phyloP scores from a whole-genome alignment of 2,329 filamentous ascomycete species.

The Pezicula neosporulosa region DNA sequence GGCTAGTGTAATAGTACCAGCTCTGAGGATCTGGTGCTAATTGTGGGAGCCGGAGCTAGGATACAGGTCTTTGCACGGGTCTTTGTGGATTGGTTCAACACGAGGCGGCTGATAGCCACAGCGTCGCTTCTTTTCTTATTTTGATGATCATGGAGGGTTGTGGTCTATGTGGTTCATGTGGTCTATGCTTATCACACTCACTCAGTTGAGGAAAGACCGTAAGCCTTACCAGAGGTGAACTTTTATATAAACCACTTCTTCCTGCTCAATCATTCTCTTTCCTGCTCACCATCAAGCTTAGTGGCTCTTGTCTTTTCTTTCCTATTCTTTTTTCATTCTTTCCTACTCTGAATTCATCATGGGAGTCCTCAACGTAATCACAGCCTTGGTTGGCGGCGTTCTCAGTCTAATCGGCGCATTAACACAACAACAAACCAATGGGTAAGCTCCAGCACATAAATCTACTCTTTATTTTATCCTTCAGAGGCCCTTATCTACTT shows the following conservation, averaged over 20 bases:
- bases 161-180: too few relatives aligned
- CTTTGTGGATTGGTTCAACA: too few relatives aligned
- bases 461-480: too few relatives aligned
- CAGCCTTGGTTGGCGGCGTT: conserved; percentile 2
- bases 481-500: too few relatives aligned
- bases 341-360: conserved; percentile 5
- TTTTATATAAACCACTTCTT: conserved; percentile 8
- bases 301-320: background rate
- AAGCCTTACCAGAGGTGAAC: background rate
- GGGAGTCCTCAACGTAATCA: conserved; percentile 12
- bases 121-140: too few relatives aligned
- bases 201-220: background rate
- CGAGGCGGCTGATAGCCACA: too few relatives aligned
- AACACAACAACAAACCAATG: conserved; percentile 20
- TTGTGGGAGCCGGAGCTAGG: too few relatives aligned
- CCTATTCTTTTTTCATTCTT: background rate
- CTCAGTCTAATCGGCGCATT: conserved; percentile 12
- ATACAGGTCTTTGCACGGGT: too few relatives aligned
- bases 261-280: conserved; percentile 13
- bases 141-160: too few relatives aligned
- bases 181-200: too few relatives aligned
- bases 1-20: too few relatives aligned
- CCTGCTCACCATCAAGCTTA: conserved; percentile 8
- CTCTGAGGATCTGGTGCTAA: too few relatives aligned
- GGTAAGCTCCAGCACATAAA: conserved; percentile 10